Percentiles rank a stretch among this genome's conserved stretches.
Evolutionary conservation across 805 yeast genomes (phyloP).

Genomic region (Starmerella scarabaei): DNA sequence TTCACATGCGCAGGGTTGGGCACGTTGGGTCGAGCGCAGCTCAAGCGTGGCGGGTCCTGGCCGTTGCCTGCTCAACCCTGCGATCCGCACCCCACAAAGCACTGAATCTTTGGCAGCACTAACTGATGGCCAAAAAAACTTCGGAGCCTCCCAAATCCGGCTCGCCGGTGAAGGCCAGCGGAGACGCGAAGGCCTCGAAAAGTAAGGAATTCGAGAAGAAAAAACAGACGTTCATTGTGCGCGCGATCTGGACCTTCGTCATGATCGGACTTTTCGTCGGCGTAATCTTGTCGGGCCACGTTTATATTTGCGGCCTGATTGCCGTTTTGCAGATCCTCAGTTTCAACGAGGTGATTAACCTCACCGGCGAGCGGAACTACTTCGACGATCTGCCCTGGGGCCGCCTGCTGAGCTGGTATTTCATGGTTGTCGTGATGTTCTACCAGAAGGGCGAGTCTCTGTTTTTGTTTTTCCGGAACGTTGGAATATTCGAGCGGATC

Average conservation of each 20-base stretch:
- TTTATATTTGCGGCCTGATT: constrained; percentile 62
- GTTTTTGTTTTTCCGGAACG: constrained; percentile 49
- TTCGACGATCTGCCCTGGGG: constrained; percentile 76
- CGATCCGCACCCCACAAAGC: too few relatives aligned
- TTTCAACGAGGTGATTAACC: constrained; percentile 78
- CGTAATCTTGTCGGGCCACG: constrained; percentile 70
- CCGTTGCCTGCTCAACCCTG: too few relatives aligned
- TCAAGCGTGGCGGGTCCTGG: too few relatives aligned
- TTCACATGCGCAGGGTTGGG: too few relatives aligned
- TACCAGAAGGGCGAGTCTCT: constrained; percentile 80
- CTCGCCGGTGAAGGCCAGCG: neutral
- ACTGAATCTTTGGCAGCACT: too few relatives aligned
- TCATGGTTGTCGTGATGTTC: constrained; percentile 72
- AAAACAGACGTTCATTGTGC: constrained; percentile 69
- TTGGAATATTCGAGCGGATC: constrained; percentile 39
- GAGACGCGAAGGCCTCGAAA: constrained; percentile 1
- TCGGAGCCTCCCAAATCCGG: neutral
- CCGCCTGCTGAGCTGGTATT: constrained; percentile 82
- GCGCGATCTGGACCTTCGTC: constrained; percentile 87
- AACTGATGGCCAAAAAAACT: too few relatives aligned
- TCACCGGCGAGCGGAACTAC: constrained; percentile 72
- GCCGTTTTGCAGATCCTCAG: constrained; percentile 65
- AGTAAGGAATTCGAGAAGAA: constrained; percentile 37
- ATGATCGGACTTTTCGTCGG: constrained; percentile 68
- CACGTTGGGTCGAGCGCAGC: too few relatives aligned